Base-by-base conservation (phyloP, 768 basidiomycete genomes). In the Leucocoprinus sp. region DNA sequence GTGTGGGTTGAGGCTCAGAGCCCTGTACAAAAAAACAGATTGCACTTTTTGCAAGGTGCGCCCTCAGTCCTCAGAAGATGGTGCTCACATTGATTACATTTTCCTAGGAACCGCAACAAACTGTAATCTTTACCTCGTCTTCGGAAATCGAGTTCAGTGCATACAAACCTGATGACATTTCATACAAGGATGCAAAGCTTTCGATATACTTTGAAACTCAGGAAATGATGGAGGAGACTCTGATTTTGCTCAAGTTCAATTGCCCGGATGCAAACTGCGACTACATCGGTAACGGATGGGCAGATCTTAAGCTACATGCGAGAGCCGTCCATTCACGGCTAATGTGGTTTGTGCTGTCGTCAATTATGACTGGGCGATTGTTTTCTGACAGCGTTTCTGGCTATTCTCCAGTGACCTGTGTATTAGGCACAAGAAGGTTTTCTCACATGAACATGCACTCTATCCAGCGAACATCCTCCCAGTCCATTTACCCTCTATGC, bases 11-110 rank as follows among this genome's bases (percentile, higher is more conserved):
- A 78, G 95, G 5, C 64, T 98, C 22, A 67, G 95, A 29, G 91
- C 91, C 3, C 66, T 98, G 37, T 99, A 96, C 71, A 97, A 97
- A 71, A 93, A 88, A 61, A 69, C 65, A 33, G 88, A 93, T 11
- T 98, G 95, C 58, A 90, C 95, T 0, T 96, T 96, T 61, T 99
- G 95, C 74, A 98, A 98, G 77, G 91, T 84, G 42, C 8, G 74
- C 62, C 11, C 24, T 12, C 26, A 39, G 11, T 5, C 8, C 14
- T 11, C n/a, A 5, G 21, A 9, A 8, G 21, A n/a, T 14, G 21
- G 11, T 18, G 17, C 14, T 41, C 12, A 22, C 17, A 33, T 11
- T 23, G 41, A 9, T 36, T 38, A 27, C 22, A 24, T 22, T 29
- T 42, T 33, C 33, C 11, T 52, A 90, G 88, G 81, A 82, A 56